These are phyloP conservation scores for Diaporthe humulicola DNA, from an alignment of 2,329 filamentous ascomycete genomes.

Conservation along the genomic window DNA sequence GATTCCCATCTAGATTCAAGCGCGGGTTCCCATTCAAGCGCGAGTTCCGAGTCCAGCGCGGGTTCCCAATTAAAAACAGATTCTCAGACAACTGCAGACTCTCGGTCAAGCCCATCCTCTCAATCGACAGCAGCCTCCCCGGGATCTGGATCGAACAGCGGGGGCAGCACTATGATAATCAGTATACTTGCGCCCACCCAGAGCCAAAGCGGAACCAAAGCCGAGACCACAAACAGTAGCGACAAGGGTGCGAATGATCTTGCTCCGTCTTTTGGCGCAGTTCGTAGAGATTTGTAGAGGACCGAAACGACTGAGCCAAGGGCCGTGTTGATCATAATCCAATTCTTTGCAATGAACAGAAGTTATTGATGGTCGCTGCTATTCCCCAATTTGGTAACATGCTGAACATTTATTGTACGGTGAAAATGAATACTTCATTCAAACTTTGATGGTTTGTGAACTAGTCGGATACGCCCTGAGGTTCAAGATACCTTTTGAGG, in stretches of 20 bases:
- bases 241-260: neutral
- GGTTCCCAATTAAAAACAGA: too few relatives aligned
- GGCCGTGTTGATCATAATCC: too few relatives aligned
- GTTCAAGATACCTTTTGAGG: neutral
- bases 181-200: neutral
- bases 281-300: neutral
- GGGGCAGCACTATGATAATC: neutral
- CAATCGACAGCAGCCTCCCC: neutral
- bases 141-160: neutral
- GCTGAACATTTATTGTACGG: too few relatives aligned
- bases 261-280: neutral
- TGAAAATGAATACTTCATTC: too few relatives aligned
- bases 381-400: too few relatives aligned
- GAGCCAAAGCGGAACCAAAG: neutral
- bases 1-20: neutral
- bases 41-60: too few relatives aligned
- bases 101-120: neutral
- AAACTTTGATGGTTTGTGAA: neutral
- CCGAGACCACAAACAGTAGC: neutral
- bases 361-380: neutral
- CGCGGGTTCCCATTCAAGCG: too few relatives aligned
- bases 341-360: neutral
- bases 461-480: neutral
- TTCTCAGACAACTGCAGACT: neutral
- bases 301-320: neutral